Evolutionary conservation across 495 filamentous ascomycete species (phyloP).

Genomic region (Penicillium desertorum): DNA sequence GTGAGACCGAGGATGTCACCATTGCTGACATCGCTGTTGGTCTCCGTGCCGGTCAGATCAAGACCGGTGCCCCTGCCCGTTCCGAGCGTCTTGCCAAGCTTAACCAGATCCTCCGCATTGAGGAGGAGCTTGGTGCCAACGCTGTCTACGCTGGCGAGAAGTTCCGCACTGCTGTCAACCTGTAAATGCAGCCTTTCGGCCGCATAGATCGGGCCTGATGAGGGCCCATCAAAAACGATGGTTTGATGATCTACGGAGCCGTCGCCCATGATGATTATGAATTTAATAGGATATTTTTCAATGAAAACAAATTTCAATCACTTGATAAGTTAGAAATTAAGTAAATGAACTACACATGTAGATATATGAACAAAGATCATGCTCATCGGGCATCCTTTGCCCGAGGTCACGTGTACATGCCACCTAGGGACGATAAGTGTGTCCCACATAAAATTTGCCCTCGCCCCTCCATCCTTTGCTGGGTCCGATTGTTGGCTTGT

Average conservation of each 20-base stretch:
- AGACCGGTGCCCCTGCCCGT: conserved; percentile 94
- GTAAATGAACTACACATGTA: not conserved
- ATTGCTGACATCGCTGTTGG: conserved; percentile 97
- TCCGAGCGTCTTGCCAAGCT: conserved; percentile 99
- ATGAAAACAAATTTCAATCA: conserved; percentile 24
- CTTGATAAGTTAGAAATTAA: not conserved
- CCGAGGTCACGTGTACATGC: conserved; percentile 28
- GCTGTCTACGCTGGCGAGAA: conserved; percentile 88
- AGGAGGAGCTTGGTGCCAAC: conserved; percentile 94
- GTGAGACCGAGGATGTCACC: conserved; percentile 99
- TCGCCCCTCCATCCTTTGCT: conserved; percentile 30
- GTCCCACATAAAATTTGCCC: conserved; percentile 39
- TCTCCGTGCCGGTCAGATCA: conserved; percentile 95
- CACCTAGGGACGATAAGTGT: conserved; percentile 25
- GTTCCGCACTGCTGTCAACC: conserved; percentile 85
- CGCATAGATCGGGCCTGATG: conserved; percentile 7
- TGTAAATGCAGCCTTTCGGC: conserved; percentile 57
- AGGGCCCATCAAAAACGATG: conserved; percentile 21
- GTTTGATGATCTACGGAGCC: conserved; percentile 13
- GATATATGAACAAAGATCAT: conserved; percentile 4
- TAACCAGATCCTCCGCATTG: conserved; percentile 99
- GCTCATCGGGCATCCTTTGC: conserved; percentile 26
- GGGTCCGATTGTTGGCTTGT: conserved; percentile 25
- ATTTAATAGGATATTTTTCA: conserved; percentile 34
- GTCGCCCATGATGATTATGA: conserved; percentile 36